These are phyloP conservation scores for Berberis vulgaris DNA, from an alignment of 164 flowering plant genomes.

Conservation along the genomic window DNA sequence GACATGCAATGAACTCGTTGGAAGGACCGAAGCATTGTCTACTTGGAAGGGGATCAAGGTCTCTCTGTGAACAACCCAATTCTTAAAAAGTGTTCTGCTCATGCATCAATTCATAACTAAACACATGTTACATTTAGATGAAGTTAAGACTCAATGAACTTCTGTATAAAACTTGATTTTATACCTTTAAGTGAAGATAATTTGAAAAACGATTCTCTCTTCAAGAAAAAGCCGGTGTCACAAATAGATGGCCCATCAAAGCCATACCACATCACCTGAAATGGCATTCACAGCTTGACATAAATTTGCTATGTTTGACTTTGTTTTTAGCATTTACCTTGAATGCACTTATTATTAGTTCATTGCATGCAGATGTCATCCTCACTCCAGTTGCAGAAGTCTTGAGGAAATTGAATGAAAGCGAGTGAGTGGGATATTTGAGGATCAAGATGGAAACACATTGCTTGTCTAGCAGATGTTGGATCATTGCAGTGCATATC, in stretches of 20 bases:
- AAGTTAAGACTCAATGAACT: no score
- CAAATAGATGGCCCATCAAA: slow-evolving; percentile 49
- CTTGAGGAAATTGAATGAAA: slow-evolving; percentile 51
- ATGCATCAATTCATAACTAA: no score
- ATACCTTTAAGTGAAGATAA: neutral
- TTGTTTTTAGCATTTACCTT: neutral
- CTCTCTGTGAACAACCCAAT: neutral
- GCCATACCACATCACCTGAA: slow-evolving; percentile 33
- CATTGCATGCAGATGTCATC: slow-evolving; percentile 42
- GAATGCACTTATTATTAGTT: slow-evolving; percentile 14
- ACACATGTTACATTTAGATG: no score
- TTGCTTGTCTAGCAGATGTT: slow-evolving; percentile 21
- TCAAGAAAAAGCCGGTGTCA: slow-evolving; percentile 54
- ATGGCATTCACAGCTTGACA: neutral
- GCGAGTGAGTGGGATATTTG: slow-evolving; percentile 10
- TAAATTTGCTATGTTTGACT: no score
- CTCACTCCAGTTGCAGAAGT: slow-evolving; percentile 29
- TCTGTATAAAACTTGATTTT: no score
- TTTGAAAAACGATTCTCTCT: neutral
- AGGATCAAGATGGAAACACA: slow-evolving; percentile 32
- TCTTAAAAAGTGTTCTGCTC: no score
- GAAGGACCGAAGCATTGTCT: slow-evolving; percentile 9
- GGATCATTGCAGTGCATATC: slow-evolving; percentile 56
- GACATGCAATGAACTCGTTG: slow-evolving; percentile 20
- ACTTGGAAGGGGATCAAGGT: neutral